Base-by-base conservation (phyloP, 805 yeast species). In the Metschnikowia proteae region DNA sequence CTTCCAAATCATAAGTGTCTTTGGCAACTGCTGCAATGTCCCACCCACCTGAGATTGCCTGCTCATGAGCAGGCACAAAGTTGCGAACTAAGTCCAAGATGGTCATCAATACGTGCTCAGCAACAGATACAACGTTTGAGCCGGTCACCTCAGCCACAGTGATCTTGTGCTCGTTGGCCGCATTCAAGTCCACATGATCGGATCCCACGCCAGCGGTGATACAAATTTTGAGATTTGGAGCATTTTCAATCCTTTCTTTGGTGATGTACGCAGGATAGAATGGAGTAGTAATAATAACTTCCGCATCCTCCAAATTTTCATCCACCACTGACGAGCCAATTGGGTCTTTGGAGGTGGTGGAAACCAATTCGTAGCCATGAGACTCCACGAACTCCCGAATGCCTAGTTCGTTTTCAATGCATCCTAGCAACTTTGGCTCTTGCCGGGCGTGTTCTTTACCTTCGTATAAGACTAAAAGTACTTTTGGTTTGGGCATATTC, bases 161-260 rank as follows among this genome's bases (percentile, higher is more conserved):
- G 60, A 86, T 79, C 53, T 80, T 77, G 51, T 72, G 71, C 55
- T 79, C 82, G 57, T 82, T 79, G 55, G 88, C 82, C 58, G 86
- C 86, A 56, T 76, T 76, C 59, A 86, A 74, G 61, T 86, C 92
- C 53, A 86, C 75, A 67, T 86, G 94, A 64, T 86, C 94, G 22
- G 89, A 83, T 9, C 95, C 95, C 51, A 86, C 90, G 58, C 94
- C 95, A 7, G 95, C 95, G 43, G 91, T 86, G 57, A 85, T 75
- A 51, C 83, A 72, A 45, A 84, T 62, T 71, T 84, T 85, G 67
- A 86, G 76, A 46, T 83, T 84, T 64, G 82, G 82, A 31, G 92
- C 91, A 61, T 79, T 77, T 43, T 71, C 81, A 54, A 86, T 76
- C 60, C 92, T 76, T 58, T 82, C 84, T 50, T 75, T 73, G 47